Conservation (phyloP, 768 basidiomycete species). For the Cubamyces sp. region DNA sequence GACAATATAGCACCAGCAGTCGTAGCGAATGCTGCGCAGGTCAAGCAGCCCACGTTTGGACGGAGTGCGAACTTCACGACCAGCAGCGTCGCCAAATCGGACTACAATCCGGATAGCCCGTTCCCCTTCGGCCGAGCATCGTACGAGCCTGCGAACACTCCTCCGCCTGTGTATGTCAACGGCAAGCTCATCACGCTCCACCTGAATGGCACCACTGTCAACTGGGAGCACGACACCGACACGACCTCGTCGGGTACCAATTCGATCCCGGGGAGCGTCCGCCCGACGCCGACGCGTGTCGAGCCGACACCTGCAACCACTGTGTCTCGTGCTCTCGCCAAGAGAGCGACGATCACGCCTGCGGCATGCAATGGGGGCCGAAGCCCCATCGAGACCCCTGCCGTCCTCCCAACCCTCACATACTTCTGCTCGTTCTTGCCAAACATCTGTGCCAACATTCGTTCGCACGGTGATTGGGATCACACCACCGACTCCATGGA, state of each 20-base stretch:
- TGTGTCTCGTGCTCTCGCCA: no score
- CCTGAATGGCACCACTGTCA: neutral
- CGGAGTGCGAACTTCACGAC: no score
- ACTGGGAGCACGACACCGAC: neutral
- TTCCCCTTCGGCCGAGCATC: neutral
- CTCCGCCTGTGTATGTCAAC: slow-evolving; percentile 7
- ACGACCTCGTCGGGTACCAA: no score
- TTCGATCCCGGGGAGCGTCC: no score
- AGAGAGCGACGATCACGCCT: neutral
- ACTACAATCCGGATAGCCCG: neutral
- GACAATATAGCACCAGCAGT: no score
- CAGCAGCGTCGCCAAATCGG: no score
- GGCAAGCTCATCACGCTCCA: slow-evolving; percentile 1
- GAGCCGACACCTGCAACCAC: no score
- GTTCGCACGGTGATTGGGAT: slow-evolving; percentile 1
- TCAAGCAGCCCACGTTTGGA: no score
- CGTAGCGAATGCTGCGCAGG: no score
- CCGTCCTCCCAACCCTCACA: slow-evolving; percentile 9
- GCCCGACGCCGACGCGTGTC: no score
- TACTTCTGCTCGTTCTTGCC: slow-evolving; percentile 14
- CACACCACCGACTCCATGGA: neutral
- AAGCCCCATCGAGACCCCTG: neutral
- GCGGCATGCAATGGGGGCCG: neutral
- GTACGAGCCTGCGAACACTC: slow-evolving; percentile 9
- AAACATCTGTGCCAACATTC: slow-evolving; percentile 12